These are phyloP conservation scores for Lanmaoa pseudosensibilis DNA, from an alignment of 768 basidiomycete species.

Conservation along the genomic window DNA sequence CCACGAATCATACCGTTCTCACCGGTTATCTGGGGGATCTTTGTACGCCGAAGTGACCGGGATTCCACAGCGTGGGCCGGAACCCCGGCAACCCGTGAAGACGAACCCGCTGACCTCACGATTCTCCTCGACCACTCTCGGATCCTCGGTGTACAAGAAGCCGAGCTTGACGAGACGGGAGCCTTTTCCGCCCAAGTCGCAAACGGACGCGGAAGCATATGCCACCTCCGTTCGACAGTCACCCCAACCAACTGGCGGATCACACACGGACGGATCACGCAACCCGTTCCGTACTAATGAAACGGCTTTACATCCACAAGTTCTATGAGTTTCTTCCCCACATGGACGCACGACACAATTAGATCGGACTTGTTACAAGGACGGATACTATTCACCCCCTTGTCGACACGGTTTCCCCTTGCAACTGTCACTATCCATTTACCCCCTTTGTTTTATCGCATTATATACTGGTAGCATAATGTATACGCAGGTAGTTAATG, in stretches of 20 bases:
- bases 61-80: conserved; percentile 55
- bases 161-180: conserved; percentile 31
- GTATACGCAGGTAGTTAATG: conserved; percentile 24
- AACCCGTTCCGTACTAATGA: conserved; percentile 54
- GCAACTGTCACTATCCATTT: conserved; percentile 18
- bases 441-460: conserved; percentile 10
- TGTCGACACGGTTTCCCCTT: conserved; percentile 10
- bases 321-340: conserved; percentile 16
- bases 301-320: conserved; percentile 11
- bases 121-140: conserved; percentile 48
- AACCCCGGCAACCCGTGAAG: conserved; percentile 73
- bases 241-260: conserved; percentile 33
- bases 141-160: conserved; percentile 37
- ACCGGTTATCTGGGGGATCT: conserved; percentile 47
- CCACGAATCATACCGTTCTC: conserved; percentile 27
- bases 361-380: conserved; percentile 16
- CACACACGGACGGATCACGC: conserved; percentile 47
- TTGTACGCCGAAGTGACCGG: conserved; percentile 74
- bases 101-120: conserved; percentile 44
- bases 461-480: conserved; percentile 13
- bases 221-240: conserved; percentile 47
- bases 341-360: conserved; percentile 26
- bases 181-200: conserved; percentile 28
- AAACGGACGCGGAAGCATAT: conserved; percentile 63
- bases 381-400: conserved; percentile 5